phyloP scores from a whole-genome alignment of 2,329 filamentous ascomycete genomes.

The Aspergillus viridinutans region DNA sequence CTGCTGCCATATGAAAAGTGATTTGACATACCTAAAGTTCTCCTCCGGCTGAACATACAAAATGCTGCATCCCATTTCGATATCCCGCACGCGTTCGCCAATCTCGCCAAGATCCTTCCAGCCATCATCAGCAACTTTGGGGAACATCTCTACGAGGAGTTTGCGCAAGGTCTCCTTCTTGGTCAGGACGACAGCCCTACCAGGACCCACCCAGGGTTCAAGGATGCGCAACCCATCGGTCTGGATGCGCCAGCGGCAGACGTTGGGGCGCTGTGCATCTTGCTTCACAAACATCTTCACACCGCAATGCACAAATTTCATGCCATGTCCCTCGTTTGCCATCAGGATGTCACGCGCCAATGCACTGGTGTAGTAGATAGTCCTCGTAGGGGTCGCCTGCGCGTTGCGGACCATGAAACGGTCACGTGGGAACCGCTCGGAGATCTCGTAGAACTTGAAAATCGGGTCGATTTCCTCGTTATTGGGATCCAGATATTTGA shows the following conservation, averaged over 20 bases:
- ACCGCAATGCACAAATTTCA: constrained; percentile 94
- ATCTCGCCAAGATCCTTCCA: constrained; percentile 81
- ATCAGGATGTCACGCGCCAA: constrained; percentile 80
- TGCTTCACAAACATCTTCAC: constrained; percentile 99
- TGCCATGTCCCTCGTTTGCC: constrained; percentile 81
- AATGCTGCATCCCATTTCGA: constrained; percentile 89
- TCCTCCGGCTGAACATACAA: constrained; percentile 71
- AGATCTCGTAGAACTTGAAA: constrained; percentile 79
- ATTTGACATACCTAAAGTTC: constrained; percentile 50
- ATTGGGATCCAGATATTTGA: constrained; percentile 76
- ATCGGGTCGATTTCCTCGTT: constrained; percentile 76
- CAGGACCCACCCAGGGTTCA: constrained; percentile 80
- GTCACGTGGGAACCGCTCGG: constrained; percentile 77
- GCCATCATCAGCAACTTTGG: constrained; percentile 70
- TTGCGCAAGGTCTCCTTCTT: constrained; percentile 75
- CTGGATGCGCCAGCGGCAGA: constrained; percentile 93
- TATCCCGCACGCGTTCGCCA: constrained; percentile 71
- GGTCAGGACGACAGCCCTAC: constrained; percentile 68
- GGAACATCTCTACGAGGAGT: constrained; percentile 94
- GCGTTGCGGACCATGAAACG: constrained; percentile 96
- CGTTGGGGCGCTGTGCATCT: constrained; percentile 78
- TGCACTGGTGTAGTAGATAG: constrained; percentile 90
- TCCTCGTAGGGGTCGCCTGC: constrained; percentile 80
- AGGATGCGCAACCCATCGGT: constrained; percentile 88
- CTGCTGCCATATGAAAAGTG: not conserved